Evolutionary conservation across 345 rosid genomes (phyloP), one percentile per base, ranked within the genome.

Genomic region (Linum usitatissimum): DNA sequence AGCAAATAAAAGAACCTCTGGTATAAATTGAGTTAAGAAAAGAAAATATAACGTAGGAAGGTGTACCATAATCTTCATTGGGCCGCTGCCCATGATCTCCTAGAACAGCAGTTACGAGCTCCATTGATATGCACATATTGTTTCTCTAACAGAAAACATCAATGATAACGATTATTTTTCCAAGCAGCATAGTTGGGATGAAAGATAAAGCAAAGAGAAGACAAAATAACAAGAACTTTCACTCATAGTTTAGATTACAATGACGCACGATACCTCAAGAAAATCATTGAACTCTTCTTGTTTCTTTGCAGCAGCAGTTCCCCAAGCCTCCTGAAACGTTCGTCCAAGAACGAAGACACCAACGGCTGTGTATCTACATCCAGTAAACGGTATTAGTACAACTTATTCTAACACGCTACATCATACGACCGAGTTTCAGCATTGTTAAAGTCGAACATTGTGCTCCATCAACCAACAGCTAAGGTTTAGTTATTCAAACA

Each of bases 61-160:
- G 49, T 60, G 45, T 69, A 92, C 99, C 97, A 71, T 80, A 92
- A 69, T 92, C 99, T 38, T 89, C 96, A 45, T 28, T 64, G 23
- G 99, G 97, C 14, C 97, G 91, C 64, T 92, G 97, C 48, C 99
- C 99, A 71, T 92, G 99, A 76, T 92, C 99, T 73, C 99, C 99
- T 55, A 92, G 84, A 66, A 92, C 97, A 57, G 99, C 99, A 40
- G 99, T 92, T 30, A 92, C 99, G 70, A 92, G 77, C 75, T 92
- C 99, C 99, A 90, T 92, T 55, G 99, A 92, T 78, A 92, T 79
- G 79, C 88, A 89, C 83, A 86, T 83, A 20, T 68, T 87, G 57
- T 81, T 83, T 67, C 66, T 79, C 99, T 92, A 81, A 54, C 66
- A 79, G 53, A 68, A 74, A 49, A 40, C 60, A 39, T 55, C 58